A percentile compares a stretch with the other conserved stretches of the same genome.
These are phyloP conservation scores for Rutstroemia sp. DNA, from an alignment of 2,329 filamentous ascomycete species.

Conservation along the genomic window DNA sequence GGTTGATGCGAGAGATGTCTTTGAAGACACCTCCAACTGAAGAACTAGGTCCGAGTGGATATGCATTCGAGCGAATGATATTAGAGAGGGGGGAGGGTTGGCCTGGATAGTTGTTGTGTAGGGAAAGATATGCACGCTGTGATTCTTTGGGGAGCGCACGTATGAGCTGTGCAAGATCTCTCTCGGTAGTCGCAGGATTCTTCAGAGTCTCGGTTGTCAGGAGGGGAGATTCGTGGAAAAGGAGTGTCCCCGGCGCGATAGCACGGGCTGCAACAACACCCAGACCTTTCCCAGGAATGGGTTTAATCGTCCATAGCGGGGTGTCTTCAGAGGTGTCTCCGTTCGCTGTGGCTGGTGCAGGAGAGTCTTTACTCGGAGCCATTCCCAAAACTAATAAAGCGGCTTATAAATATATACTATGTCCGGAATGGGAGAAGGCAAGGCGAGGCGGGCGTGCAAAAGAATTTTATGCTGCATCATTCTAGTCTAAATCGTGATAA, in stretches of 20 bases:
- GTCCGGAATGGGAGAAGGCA: too few species aligned
- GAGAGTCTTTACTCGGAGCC: slow-evolving; percentile 16
- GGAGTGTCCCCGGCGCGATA: slow-evolving; percentile 24
- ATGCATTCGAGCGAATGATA: slow-evolving; percentile 24
- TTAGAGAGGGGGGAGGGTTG: slow-evolving; percentile 18
- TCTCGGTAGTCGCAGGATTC: slow-evolving; percentile 16
- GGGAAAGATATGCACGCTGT: slow-evolving; percentile 22
- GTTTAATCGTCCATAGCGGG: slow-evolving; percentile 16
- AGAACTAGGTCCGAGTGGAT: slow-evolving; percentile 21
- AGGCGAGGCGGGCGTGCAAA: neutral
- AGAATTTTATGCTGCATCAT: neutral
- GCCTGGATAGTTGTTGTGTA: slow-evolving; percentile 25
- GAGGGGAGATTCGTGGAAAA: slow-evolving; percentile 25
- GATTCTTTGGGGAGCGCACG: slow-evolving; percentile 11
- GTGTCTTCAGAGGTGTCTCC: neutral
- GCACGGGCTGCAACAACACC: slow-evolving; percentile 21
- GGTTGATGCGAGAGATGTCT: slow-evolving; percentile 24
- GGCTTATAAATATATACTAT: neutral
- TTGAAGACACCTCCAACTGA: slow-evolving; percentile 21
- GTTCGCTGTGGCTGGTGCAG: neutral
- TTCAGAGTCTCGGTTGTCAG: slow-evolving; percentile 23
- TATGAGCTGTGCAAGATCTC: slow-evolving; percentile 19
- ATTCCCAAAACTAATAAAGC: neutral
- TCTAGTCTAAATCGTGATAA: neutral
- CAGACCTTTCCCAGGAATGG: slow-evolving; percentile 24